Conservation (phyloP, 2,329 filamentous ascomycete species). For the Helotiales sp. region DNA sequence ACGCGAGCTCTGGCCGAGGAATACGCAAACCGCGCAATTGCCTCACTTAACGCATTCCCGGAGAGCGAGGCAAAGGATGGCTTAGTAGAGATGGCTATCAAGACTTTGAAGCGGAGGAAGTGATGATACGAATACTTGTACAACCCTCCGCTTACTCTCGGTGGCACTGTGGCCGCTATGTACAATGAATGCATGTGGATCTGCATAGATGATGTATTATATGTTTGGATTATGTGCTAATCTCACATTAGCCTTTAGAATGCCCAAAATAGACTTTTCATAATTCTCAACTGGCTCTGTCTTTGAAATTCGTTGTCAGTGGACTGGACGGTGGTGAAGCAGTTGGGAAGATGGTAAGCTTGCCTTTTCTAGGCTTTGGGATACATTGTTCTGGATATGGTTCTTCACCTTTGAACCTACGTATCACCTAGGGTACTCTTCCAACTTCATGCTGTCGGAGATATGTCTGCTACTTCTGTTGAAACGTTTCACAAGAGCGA, state of each 20-base stretch:
- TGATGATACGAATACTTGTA: constrained; percentile 48
- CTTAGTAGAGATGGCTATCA: constrained; percentile 90
- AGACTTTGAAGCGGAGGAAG: constrained; percentile 87
- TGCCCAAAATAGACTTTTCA: constrained; percentile 20
- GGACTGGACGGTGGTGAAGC: too few species aligned
- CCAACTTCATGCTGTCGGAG: too few species aligned
- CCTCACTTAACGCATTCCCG: constrained; percentile 83
- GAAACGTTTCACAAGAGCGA: too few species aligned
- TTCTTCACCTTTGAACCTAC: too few species aligned
- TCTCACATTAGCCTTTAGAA: neutral
- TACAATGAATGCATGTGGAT: constrained; percentile 24
- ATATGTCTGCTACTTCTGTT: too few species aligned
- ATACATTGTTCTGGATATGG: too few species aligned
- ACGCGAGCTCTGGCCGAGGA: constrained; percentile 89
- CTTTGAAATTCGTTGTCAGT: neutral
- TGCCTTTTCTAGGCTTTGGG: too few species aligned
- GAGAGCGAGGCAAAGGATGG: constrained; percentile 95
- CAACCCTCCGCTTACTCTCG: constrained; percentile 26
- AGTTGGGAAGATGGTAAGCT: neutral
- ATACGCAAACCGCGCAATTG: constrained; percentile 86
- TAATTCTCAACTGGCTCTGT: neutral
- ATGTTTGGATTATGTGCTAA: neutral
- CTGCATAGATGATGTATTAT: constrained; percentile 27
- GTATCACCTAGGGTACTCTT: too few species aligned
- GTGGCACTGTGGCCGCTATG: constrained; percentile 26